These are phyloP conservation scores for Geranium incanum DNA, from an alignment of 441 rosid species.

Conservation along the genomic window DNA sequence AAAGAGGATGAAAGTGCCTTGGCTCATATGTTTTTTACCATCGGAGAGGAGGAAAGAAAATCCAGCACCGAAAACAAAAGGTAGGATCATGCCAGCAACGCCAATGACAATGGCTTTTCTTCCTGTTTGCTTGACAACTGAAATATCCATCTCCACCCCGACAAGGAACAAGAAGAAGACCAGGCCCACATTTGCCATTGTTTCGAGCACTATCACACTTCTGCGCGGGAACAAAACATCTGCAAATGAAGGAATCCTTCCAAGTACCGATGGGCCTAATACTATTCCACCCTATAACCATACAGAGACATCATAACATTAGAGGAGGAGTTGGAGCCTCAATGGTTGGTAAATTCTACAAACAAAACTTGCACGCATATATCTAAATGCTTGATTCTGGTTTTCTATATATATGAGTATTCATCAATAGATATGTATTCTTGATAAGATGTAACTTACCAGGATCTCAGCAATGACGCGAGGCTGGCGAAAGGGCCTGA, in stretches of 20 bases:
- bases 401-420: too few species aligned
- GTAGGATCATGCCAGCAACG: conserved; percentile 73
- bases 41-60: conserved; percentile 46
- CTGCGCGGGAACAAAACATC: conserved; percentile 55
- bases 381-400: too few species aligned
- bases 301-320: neutral
- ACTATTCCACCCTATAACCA: conserved; percentile 64
- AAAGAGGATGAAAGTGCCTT: conserved; percentile 63
- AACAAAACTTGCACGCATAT: too few species aligned
- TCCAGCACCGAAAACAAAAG: conserved; percentile 48
- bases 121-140: conserved; percentile 57
- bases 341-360: neutral
- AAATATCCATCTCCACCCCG: conserved; percentile 89
- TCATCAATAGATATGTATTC: neutral
- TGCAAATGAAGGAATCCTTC: conserved; percentile 37
- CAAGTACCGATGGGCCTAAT: conserved; percentile 78
- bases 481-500: conserved; percentile 89
- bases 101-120: conserved; percentile 63
- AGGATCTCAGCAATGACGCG: conserved; percentile 82
- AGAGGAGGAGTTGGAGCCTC: neutral
- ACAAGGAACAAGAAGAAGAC: conserved; percentile 82
- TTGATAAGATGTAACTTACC: conserved; percentile 22
- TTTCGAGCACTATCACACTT: conserved; percentile 95
- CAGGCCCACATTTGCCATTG: conserved; percentile 89
- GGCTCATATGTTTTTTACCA: conserved; percentile 12